Conservation (phyloP, 495 filamentous ascomycete genomes). For the Daldinia loculata region DNA sequence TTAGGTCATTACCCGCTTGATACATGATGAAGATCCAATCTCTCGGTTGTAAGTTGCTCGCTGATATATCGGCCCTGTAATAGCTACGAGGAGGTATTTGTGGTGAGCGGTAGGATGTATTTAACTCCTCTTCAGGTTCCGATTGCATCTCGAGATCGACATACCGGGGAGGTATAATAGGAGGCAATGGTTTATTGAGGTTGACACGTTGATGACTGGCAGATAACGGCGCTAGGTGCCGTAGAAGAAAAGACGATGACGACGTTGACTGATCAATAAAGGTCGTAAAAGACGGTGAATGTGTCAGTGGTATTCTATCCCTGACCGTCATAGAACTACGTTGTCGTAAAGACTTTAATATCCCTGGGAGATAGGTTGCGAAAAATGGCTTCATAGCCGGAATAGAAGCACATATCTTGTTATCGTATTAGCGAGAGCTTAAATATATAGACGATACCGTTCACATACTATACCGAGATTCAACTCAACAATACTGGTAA, state of each 20-base stretch:
- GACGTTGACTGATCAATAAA: slow-evolving; percentile 32
- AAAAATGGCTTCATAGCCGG: slow-evolving; percentile 65
- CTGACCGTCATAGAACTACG: slow-evolving; percentile 13
- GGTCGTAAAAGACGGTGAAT: slow-evolving; percentile 29
- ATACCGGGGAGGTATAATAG: slow-evolving; percentile 11
- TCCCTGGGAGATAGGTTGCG: slow-evolving; percentile 21
- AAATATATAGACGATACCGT: not conserved
- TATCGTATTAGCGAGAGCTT: slow-evolving; percentile 7
- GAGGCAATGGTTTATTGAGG: slow-evolving; percentile 38
- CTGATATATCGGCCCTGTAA: not conserved
- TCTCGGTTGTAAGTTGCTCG: slow-evolving; percentile 2
- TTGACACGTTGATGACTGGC: slow-evolving; percentile 3
- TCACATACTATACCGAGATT: slow-evolving; percentile 66
- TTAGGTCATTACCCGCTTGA: slow-evolving; percentile 17
- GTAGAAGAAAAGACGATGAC: slow-evolving; percentile 17
- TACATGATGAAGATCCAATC: slow-evolving; percentile 39
- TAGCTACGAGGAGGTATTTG: slow-evolving; percentile 4
- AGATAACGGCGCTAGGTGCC: not conserved
- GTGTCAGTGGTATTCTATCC: slow-evolving; percentile 15
- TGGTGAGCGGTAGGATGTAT: not conserved
- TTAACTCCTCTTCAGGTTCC: not conserved
- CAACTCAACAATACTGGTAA: slow-evolving; percentile 64
- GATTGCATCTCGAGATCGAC: slow-evolving; percentile 2
- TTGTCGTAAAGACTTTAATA: slow-evolving; percentile 19
- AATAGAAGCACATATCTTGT: slow-evolving; percentile 63